A percentile compares a stretch with the other conserved stretches of the same genome.
These are phyloP conservation scores for Geum urbanum DNA, from an alignment of 306 rosid species.

Conservation along the genomic window DNA sequence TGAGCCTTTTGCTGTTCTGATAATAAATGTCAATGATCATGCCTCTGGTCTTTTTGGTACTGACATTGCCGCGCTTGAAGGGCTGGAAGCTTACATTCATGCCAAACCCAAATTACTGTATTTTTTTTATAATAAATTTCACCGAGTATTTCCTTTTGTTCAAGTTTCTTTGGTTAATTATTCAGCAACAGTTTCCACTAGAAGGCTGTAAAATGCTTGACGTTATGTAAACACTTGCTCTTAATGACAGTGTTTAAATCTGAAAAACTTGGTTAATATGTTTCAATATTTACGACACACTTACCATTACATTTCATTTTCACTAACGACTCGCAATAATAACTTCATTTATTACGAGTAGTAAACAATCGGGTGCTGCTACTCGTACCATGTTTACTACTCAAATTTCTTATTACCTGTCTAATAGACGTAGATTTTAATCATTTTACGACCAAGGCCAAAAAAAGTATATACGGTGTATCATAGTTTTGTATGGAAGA, in stretches of 20 bases:
- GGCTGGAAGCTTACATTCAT: background rate
- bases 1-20: background rate
- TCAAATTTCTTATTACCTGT: background rate
- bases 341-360: background rate
- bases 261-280: background rate
- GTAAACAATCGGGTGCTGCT: background rate
- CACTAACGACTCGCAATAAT: conserved; percentile 8
- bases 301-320: conserved; percentile 14
- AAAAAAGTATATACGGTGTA: background rate
- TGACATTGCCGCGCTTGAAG: background rate
- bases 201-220: background rate
- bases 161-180: background rate
- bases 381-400: background rate
- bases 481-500: background rate
- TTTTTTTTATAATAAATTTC: background rate
- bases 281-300: conserved; percentile 3
- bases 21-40: no score
- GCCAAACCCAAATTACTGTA: background rate
- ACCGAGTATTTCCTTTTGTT: background rate
- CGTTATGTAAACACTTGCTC: conserved; percentile 6
- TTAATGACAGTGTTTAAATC: conserved; percentile 5
- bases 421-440: background rate
- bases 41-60: background rate
- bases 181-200: background rate
- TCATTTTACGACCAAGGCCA: background rate